Percentiles rank a stretch among this genome's conserved stretches.
phyloP scores from a whole-genome alignment of 164 flowering plant species.

The Brasenia schreberi region DNA sequence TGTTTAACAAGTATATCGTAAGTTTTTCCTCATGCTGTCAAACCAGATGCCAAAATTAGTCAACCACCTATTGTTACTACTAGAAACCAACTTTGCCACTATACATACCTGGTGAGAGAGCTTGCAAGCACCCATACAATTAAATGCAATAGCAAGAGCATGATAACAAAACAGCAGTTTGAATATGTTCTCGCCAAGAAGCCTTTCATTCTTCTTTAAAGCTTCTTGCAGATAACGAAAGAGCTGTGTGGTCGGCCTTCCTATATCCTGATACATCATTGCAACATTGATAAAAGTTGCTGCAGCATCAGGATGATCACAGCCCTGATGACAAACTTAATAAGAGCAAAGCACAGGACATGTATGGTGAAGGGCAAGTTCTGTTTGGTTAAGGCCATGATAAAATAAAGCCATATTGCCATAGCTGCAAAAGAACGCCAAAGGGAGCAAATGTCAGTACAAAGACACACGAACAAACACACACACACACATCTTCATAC shows the following conservation, averaged over 20 bases:
- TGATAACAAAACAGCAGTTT: slow-evolving; percentile 98
- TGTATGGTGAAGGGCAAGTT: slow-evolving; percentile 83
- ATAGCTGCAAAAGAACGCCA: slow-evolving; percentile 39
- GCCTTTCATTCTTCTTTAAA: slow-evolving; percentile 88
- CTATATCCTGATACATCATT: slow-evolving; percentile 98
- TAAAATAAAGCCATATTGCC: slow-evolving; percentile 99
- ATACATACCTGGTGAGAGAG: slow-evolving; percentile 77
- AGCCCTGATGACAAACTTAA: slow-evolving; percentile 83
- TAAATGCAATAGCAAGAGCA: slow-evolving; percentile 97
- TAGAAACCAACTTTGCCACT: no score
- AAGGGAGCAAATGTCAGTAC: slow-evolving; percentile 3
- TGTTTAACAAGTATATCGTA: slow-evolving; percentile 93
- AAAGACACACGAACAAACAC: background rate
- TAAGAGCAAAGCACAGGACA: slow-evolving; percentile 82
- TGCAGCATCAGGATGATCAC: slow-evolving; percentile 99
- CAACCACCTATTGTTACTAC: no score
- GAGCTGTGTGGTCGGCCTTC: slow-evolving; percentile 77
- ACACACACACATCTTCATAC: no score
- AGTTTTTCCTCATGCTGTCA: slow-evolving; percentile 92
- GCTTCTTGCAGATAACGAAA: slow-evolving; percentile 98
- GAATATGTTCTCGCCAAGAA: slow-evolving; percentile 96
- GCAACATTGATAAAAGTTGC: slow-evolving; percentile 97
- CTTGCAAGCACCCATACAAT: slow-evolving; percentile 93
- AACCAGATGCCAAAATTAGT: no score
- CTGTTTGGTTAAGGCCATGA: slow-evolving; percentile 96